Conservation (phyloP, 495 filamentous ascomycete species). For the Penicillium maclennaniae region DNA sequence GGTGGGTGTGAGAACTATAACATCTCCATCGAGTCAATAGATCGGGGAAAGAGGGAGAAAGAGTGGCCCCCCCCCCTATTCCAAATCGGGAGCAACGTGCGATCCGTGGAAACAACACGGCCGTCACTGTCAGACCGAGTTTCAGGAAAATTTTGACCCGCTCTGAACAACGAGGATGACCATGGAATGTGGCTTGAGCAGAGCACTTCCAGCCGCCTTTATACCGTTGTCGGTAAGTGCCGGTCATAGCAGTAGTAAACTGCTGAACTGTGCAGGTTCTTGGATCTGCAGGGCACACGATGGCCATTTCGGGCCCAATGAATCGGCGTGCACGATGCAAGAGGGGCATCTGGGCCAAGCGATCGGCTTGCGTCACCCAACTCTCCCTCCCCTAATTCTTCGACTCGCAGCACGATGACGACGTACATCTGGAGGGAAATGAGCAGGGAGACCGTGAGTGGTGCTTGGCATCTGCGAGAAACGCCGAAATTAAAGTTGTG, state of each 20-base stretch:
- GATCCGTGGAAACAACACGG: conserved; percentile 6
- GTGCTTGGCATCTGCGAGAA: background rate
- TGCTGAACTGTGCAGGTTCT: background rate
- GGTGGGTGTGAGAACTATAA: conserved; percentile 4
- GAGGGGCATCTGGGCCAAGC: conserved; percentile 1
- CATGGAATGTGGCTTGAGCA: background rate
- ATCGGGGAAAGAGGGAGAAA: background rate
- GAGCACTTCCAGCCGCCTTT: background rate
- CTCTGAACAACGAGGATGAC: background rate
- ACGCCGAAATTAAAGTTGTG: conserved; percentile 23
- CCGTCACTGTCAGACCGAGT: conserved; percentile 11
- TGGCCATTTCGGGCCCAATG: conserved; percentile 6
- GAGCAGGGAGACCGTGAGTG: background rate
- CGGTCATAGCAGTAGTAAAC: background rate
- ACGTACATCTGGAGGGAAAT: conserved; percentile 8
- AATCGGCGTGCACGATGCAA: conserved; percentile 3
- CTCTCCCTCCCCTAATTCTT: background rate
- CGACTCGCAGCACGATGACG: conserved; percentile 7
- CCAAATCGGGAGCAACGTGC: background rate
- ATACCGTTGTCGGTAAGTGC: background rate
- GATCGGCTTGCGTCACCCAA: conserved; percentile 27
- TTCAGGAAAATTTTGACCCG: conserved; percentile 3
- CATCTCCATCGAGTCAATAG: background rate
- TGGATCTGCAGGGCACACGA: conserved; percentile 10
- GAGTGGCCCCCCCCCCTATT: background rate